Conservation (phyloP, 495 filamentous ascomycete species). For the Aspergillus incahuasiensis region DNA sequence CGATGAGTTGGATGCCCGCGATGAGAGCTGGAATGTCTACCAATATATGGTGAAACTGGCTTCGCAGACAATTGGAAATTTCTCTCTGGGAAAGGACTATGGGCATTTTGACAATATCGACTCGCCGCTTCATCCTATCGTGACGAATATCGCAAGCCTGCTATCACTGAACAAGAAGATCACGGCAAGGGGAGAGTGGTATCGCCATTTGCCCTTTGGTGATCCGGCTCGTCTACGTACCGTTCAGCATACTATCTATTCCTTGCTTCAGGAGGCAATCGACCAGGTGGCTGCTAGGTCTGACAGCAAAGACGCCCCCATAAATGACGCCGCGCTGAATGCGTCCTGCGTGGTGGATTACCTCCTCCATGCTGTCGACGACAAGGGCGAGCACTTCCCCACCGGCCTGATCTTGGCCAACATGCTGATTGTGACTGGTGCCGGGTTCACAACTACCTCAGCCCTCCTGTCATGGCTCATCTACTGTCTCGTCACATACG, state of each 20-base stretch:
- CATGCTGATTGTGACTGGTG: slow-evolving; percentile 36
- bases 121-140: slow-evolving; percentile 33
- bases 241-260: slow-evolving; percentile 21
- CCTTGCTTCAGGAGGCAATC: slow-evolving; percentile 22
- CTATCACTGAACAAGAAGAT: slow-evolving; percentile 51
- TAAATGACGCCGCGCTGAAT: slow-evolving; percentile 43
- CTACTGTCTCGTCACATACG: slow-evolving; percentile 46
- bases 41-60: slow-evolving; percentile 55
- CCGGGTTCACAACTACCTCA: slow-evolving; percentile 54
- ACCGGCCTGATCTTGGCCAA: slow-evolving; percentile 27
- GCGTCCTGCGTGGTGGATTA: slow-evolving; percentile 47
- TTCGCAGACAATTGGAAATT: slow-evolving; percentile 43
- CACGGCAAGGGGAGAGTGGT: slow-evolving; percentile 43
- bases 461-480: slow-evolving; percentile 50
- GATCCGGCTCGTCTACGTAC: slow-evolving; percentile 36
- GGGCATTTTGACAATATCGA: slow-evolving; percentile 45
- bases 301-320: slow-evolving; percentile 30
- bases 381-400: slow-evolving; percentile 49
- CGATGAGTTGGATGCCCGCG: slow-evolving; percentile 43
- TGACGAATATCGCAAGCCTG: slow-evolving; percentile 30
- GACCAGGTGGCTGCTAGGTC: slow-evolving; percentile 18
- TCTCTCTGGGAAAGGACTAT: slow-evolving; percentile 45
- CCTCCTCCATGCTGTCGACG: slow-evolving; percentile 40
- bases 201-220: slow-evolving; percentile 47
- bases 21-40: slow-evolving; percentile 49